phyloP scores from a whole-genome alignment of 1,139 yeast genomes.

The Kodamaea alishanica region DNA sequence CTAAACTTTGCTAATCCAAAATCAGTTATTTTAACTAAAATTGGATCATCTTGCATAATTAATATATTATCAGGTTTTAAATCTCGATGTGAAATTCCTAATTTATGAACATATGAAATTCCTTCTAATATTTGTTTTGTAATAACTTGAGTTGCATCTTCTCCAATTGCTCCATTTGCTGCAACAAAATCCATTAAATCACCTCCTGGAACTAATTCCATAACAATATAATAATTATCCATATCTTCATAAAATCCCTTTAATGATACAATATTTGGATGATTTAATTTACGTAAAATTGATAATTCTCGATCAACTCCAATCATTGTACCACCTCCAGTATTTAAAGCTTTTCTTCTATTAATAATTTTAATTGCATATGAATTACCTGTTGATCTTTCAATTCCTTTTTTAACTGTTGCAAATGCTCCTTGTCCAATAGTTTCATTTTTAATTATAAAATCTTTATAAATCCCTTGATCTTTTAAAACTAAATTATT shows the following conservation, averaged over 20 bases:
- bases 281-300: conserved; percentile 71
- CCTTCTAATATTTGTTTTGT: conserved; percentile 82
- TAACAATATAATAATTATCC: conserved; percentile 77
- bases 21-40: conserved; percentile 84
- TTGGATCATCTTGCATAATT: conserved; percentile 89
- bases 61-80: conserved; percentile 89
- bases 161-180: conserved; percentile 87
- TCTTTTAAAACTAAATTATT: conserved; percentile 27
- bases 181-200: conserved; percentile 96
- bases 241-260: conserved; percentile 83
- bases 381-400: conserved; percentile 76
- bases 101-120: conserved; percentile 76
- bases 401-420: conserved; percentile 85
- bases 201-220: conserved; percentile 97
- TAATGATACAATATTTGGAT: conserved; percentile 78
- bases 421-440: conserved; percentile 98
- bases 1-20: conserved; percentile 86
- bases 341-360: conserved; percentile 69
- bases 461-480: conserved; percentile 64
- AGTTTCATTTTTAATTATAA: conserved; percentile 74
- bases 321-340: conserved; percentile 52
- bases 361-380: conserved; percentile 89
- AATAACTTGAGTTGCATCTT: conserved; percentile 82
- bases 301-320: conserved; percentile 86
- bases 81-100: conserved; percentile 92